Conservation (phyloP, 805 yeast genomes). For the Wickerhamiella occidentalis region DNA sequence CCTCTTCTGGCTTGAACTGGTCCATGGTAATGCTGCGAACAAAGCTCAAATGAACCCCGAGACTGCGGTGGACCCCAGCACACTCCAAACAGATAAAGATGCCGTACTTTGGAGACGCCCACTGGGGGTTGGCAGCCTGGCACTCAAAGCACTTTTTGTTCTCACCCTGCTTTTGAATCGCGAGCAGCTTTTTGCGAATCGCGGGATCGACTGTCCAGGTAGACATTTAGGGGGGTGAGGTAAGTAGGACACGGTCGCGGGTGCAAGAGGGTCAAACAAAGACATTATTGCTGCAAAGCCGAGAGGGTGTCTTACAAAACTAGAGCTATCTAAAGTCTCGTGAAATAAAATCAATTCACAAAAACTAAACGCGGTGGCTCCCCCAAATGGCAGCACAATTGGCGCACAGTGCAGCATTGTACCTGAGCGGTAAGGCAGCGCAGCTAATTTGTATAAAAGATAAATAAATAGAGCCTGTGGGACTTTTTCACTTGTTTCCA, state of each 20-base stretch:
- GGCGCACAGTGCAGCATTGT: too few relatives aligned
- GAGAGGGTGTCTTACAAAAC: too few relatives aligned
- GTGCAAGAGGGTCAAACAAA: too few relatives aligned
- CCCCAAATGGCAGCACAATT: too few relatives aligned
- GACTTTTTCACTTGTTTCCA: too few relatives aligned
- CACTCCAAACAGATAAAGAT: constrained; percentile 94
- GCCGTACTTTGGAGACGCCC: constrained; percentile 99
- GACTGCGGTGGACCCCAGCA: constrained; percentile 86
- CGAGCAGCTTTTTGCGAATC: constrained; percentile 50
- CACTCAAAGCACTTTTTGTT: constrained; percentile 92
- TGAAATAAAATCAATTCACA: too few relatives aligned
- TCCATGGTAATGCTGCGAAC: constrained; percentile 97
- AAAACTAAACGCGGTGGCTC: too few relatives aligned
- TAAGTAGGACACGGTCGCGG: too few relatives aligned
- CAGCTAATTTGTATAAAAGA: too few relatives aligned
- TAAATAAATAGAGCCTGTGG: too few relatives aligned
- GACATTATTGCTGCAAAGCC: neutral
- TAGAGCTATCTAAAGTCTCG: too few relatives aligned
- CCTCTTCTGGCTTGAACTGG: constrained; percentile 89
- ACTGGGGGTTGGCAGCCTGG: constrained; percentile 90
- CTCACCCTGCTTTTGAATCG: constrained; percentile 67
- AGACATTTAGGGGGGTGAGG: constrained; percentile 21
- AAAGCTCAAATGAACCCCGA: constrained; percentile 94
- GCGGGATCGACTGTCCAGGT: constrained; percentile 92
- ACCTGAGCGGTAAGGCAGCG: too few relatives aligned